Evolutionary conservation across 2,329 filamentous ascomycete species (phyloP).

Genomic region (Cladosporium sp.): DNA sequence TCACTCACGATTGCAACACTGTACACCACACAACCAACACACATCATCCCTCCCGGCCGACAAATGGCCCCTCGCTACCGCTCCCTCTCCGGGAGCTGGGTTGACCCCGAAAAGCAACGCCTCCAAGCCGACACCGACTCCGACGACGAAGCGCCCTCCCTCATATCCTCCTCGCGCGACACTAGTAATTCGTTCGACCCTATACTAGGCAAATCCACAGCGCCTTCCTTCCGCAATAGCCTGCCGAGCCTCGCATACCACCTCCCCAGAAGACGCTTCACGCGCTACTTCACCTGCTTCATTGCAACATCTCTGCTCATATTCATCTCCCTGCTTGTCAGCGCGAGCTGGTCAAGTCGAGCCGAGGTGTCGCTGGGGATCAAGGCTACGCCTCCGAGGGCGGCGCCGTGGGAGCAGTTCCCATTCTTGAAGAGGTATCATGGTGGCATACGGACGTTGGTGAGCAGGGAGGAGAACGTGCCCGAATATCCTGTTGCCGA

Average conservation of each 20-base stretch:
- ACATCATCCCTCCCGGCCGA: background rate
- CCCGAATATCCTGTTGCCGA: slow-evolving; percentile 76
- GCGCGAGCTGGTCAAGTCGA: slow-evolving; percentile 41
- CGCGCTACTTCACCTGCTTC: slow-evolving; percentile 74
- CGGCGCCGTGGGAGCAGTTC: slow-evolving; percentile 82
- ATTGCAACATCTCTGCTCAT: slow-evolving; percentile 69
- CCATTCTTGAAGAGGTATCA: slow-evolving; percentile 86
- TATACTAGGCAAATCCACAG: slow-evolving; percentile 32
- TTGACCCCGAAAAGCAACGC: slow-evolving; percentile 43
- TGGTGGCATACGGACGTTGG: slow-evolving; percentile 75
- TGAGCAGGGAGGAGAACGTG: slow-evolving; percentile 63
- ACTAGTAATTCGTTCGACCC: slow-evolving; percentile 29
- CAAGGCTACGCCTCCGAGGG: slow-evolving; percentile 54
- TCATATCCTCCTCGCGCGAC: slow-evolving; percentile 28
- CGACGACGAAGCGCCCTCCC: slow-evolving; percentile 35
- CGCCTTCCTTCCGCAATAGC: slow-evolving; percentile 28
- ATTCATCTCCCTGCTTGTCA: slow-evolving; percentile 74
- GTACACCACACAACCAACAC: background rate
- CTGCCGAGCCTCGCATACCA: slow-evolving; percentile 34
- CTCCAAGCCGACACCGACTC: slow-evolving; percentile 39
- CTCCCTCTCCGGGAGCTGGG: slow-evolving; percentile 34
- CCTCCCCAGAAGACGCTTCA: slow-evolving; percentile 58
- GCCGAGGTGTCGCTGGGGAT: slow-evolving; percentile 57
- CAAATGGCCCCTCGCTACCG: slow-evolving; percentile 29
- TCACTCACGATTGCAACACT: background rate